Evolutionary conservation across 140 eudicot genomes (phyloP).

Genomic region (Stevia rebaudiana): DNA sequence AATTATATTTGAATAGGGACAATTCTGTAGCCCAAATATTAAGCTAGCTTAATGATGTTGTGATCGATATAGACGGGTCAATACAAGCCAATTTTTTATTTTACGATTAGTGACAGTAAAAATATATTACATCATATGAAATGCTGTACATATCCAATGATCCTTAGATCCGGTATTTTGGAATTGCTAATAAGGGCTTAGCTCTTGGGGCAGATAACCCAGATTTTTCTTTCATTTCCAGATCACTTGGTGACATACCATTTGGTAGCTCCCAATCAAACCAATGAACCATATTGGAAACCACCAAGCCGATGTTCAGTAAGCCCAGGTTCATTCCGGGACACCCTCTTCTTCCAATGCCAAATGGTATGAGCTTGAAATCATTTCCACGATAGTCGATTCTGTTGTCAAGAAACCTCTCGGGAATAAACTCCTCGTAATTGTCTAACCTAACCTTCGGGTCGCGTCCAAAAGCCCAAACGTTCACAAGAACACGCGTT

Average conservation of each 20-base stretch:
- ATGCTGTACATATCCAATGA: not conserved
- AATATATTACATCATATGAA: too few species aligned
- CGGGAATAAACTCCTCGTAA: constrained; percentile 22
- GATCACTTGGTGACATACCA: constrained; percentile 13
- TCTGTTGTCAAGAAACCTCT: constrained; percentile 13
- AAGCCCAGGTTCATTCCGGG: constrained; percentile 25
- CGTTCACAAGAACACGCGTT: constrained; percentile 11
- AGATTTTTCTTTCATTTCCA: constrained; percentile 12
- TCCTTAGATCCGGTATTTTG: not conserved
- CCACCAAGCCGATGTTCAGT: constrained; percentile 14
- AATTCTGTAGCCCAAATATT: too few species aligned
- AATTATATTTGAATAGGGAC: too few species aligned
- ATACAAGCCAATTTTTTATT: too few species aligned
- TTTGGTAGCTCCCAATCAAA: constrained; percentile 17
- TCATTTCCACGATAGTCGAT: constrained; percentile 6
- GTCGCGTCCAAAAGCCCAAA: constrained; percentile 22
- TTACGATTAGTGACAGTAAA: too few species aligned
- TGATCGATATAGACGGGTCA: too few species aligned
- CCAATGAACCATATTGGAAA: constrained; percentile 13
- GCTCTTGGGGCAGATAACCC: constrained; percentile 11
- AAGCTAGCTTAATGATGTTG: too few species aligned
- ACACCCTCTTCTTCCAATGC: constrained; percentile 19
- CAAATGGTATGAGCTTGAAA: constrained; percentile 22
- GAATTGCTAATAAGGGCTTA: constrained; percentile 20
- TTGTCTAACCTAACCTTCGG: constrained; percentile 19